phyloP scores from a whole-genome alignment of 2,329 filamentous ascomycete species.

The Aspergillus clavatus region DNA sequence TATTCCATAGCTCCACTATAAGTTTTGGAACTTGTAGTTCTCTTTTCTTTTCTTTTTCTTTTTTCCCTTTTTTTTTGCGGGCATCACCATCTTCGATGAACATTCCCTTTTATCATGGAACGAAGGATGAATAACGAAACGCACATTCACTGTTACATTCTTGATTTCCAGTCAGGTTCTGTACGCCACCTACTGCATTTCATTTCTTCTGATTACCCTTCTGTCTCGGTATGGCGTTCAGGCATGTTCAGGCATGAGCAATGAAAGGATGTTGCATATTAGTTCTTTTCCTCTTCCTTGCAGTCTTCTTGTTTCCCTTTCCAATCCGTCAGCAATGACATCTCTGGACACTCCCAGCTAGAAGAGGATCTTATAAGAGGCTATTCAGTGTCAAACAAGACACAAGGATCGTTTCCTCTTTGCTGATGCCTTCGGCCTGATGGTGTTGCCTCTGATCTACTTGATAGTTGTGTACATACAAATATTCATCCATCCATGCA shows the following conservation, averaged over 20 bases:
- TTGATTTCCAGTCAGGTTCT: constrained; percentile 3
- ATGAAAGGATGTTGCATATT: constrained; percentile 15
- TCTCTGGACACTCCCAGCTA: no score
- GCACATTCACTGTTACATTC: neutral
- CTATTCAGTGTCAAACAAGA: no score
- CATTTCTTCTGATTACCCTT: neutral
- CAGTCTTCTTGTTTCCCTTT: neutral
- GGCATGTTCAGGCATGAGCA: constrained; percentile 11
- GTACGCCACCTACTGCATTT: neutral
- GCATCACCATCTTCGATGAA: neutral
- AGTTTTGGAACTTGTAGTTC: no score
- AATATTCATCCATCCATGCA: neutral
- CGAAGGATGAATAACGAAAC: neutral
- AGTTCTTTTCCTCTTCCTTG: constrained; percentile 1
- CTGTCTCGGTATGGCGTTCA: constrained; percentile 11
- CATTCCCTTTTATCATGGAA: neutral
- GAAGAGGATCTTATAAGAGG: no score
- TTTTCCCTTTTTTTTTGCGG: neutral
- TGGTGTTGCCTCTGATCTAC: neutral
- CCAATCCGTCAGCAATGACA: neutral
- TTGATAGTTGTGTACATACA: neutral
- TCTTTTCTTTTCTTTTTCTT: no score
- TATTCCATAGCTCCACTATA: neutral
- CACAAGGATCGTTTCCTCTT: no score
- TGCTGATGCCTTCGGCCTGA: no score